Conservation (phyloP, 2,329 filamentous ascomycete genomes). For the Cytospora chrysosperma region DNA sequence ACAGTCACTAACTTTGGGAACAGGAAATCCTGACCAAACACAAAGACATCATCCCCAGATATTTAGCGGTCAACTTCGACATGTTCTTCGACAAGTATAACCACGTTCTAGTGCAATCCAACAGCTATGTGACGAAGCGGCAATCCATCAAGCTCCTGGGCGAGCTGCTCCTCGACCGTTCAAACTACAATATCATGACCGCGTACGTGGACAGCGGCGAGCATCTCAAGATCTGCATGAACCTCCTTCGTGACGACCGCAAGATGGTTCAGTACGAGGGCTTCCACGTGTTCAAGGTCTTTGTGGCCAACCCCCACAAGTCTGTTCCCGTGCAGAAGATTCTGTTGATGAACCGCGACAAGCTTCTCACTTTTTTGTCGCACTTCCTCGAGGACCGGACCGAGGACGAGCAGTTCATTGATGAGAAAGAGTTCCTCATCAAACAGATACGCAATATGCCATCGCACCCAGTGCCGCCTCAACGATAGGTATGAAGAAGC, state of each 20-base stretch:
- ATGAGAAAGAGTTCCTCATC: constrained; percentile 95
- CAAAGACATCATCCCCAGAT: constrained; percentile 85
- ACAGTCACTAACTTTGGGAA: constrained; percentile 1
- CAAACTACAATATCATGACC: constrained; percentile 98
- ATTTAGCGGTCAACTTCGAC: constrained; percentile 86
- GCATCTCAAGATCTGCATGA: constrained; percentile 98
- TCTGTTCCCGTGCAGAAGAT: constrained; percentile 95
- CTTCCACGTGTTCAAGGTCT: constrained; percentile 99
- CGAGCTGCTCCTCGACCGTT: constrained; percentile 88
- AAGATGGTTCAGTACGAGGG: constrained; percentile 99
- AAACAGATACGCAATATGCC: constrained; percentile 82
- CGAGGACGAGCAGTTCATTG: constrained; percentile 97
- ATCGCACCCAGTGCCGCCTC: constrained; percentile 52
- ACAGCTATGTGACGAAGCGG: constrained; percentile 95
- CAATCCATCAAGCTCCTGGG: constrained; percentile 97
- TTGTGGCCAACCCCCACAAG: constrained; percentile 98
- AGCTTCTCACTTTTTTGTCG: constrained; percentile 82
- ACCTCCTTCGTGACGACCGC: constrained; percentile 87
- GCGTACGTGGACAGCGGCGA: constrained; percentile 93
- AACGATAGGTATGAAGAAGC: constrained; percentile 37
- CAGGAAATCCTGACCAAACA: constrained; percentile 93
- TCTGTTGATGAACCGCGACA: constrained; percentile 91
- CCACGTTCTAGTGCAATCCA: constrained; percentile 79
- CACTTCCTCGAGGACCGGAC: constrained; percentile 92
- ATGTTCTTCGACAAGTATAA: constrained; percentile 93